Conservation (phyloP, 305 asterid species). For the Euphrasia arctica region DNA sequence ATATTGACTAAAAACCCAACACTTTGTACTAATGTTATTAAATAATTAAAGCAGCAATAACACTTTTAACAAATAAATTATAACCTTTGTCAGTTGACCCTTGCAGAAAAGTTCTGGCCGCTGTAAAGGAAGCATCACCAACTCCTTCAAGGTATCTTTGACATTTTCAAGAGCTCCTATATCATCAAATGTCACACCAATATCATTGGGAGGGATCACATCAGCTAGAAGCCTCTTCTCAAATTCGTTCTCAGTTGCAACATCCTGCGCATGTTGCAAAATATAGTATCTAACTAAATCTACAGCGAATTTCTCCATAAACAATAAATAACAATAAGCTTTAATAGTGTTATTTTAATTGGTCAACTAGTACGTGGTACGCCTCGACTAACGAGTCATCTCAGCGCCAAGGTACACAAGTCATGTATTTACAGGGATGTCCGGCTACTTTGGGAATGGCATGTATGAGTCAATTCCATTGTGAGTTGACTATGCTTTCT, state of each 20-base stretch:
- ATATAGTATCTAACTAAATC: constrained; percentile 16
- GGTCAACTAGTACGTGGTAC: too few species aligned
- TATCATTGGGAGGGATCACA: constrained; percentile 52
- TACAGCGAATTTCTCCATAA: constrained; percentile 16
- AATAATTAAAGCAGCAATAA: too few species aligned
- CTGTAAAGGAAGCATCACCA: constrained; percentile 59
- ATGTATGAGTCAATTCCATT: too few species aligned
- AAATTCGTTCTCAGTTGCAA: constrained; percentile 52
- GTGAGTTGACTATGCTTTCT: too few species aligned
- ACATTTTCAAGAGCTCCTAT: constrained; percentile 38
- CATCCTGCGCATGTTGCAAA: constrained; percentile 39
- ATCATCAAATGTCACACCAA: constrained; percentile 59
- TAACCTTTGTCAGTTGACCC: constrained; percentile 51
- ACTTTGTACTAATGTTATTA: too few species aligned
- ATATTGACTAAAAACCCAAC: too few species aligned
- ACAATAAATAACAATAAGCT: constrained; percentile 15
- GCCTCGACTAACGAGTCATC: too few species aligned
- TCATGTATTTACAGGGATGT: too few species aligned
- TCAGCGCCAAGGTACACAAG: too few species aligned
- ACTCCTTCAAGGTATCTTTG: constrained; percentile 40
- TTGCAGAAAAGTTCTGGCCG: constrained; percentile 59
- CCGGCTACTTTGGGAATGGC: too few species aligned
- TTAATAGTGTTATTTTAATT: too few species aligned
- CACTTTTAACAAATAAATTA: too few species aligned
- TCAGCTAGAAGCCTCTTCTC: constrained; percentile 52